Evolutionary conservation across 1,284 basidiomycete species (phyloP).

Genomic region (Austroboletus olivaceoglutinosus): DNA sequence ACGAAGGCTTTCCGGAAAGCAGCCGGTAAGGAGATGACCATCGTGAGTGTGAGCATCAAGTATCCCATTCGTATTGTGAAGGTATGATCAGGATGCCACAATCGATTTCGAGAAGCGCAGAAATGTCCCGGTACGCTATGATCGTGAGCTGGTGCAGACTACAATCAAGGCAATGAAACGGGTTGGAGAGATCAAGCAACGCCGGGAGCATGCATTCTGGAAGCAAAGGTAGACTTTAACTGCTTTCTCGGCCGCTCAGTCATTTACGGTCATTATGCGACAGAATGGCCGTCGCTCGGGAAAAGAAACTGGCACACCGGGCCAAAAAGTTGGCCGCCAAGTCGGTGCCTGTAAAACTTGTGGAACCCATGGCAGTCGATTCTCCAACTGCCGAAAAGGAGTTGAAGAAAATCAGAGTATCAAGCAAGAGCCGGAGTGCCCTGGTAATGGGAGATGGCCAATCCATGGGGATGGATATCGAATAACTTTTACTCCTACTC

Average conservation of each 20-base stretch:
- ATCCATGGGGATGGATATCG: conserved; percentile 81
- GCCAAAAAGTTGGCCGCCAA: conserved; percentile 61
- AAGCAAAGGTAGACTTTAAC: conserved; percentile 71
- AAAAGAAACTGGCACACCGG: conserved; percentile 68
- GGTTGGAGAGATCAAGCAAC: conserved; percentile 88
- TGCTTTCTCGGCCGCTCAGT: neutral
- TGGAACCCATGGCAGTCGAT: conserved; percentile 61
- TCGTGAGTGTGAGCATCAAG: conserved; percentile 56
- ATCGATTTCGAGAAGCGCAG: conserved; percentile 99
- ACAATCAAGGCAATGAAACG: conserved; percentile 99
- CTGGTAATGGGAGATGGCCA: conserved; percentile 75
- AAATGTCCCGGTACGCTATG: conserved; percentile 97
- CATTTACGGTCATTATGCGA: conserved; percentile 5
- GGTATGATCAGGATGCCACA: conserved; percentile 80
- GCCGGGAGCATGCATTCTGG: conserved; percentile 96
- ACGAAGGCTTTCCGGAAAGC: conserved; percentile 99
- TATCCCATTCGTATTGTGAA: neutral
- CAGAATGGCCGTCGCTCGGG: conserved; percentile 79
- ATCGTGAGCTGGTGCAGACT: conserved; percentile 89
- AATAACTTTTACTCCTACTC: conserved; percentile 39
- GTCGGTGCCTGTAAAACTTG: conserved; percentile 63
- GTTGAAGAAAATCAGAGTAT: conserved; percentile 78
- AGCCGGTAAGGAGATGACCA: conserved; percentile 99
- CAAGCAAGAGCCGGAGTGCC: conserved; percentile 66
- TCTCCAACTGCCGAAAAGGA: conserved; percentile 47